These are phyloP conservation scores for Camellia sinensis DNA, from an alignment of 148 eudicot genomes.

Conservation along the genomic window DNA sequence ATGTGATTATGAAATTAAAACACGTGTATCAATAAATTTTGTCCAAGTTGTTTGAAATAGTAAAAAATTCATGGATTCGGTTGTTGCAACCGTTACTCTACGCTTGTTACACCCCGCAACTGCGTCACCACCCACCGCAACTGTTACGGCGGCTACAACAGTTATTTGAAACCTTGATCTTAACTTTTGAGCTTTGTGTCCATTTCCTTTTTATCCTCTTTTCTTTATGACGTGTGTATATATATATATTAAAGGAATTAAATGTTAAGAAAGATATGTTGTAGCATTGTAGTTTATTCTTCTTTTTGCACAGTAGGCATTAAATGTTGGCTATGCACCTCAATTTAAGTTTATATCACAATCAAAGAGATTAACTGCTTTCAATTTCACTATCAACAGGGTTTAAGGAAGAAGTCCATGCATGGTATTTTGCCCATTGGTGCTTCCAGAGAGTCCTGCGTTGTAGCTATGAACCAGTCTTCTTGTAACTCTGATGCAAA, in stretches of 20 bases:
- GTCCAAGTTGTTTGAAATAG: no score
- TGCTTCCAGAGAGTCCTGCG: slow-evolving; percentile 32
- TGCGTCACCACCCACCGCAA: no score
- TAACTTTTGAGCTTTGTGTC: background rate
- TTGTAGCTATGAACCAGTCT: slow-evolving; percentile 24
- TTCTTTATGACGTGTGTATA: background rate
- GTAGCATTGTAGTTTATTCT: background rate
- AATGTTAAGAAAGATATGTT: background rate
- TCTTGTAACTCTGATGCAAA: slow-evolving; percentile 30
- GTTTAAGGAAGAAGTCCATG: slow-evolving; percentile 30
- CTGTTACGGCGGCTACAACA: no score
- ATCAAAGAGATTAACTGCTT: background rate
- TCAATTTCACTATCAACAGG: slow-evolving; percentile 36
- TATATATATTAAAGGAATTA: background rate
- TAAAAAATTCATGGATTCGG: no score
- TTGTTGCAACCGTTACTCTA: no score
- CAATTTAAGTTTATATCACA: background rate
- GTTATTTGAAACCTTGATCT: no score
- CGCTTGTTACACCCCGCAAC: no score
- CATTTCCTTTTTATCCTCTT: background rate
- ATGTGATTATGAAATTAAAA: no score
- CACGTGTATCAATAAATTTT: no score
- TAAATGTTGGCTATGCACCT: background rate
- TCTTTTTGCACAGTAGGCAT: background rate
- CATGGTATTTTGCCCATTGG: slow-evolving; percentile 23